These are phyloP conservation scores for Sarocladiaceae sp. DNA, from an alignment of 2,329 filamentous ascomycete species.

Conservation along the genomic window DNA sequence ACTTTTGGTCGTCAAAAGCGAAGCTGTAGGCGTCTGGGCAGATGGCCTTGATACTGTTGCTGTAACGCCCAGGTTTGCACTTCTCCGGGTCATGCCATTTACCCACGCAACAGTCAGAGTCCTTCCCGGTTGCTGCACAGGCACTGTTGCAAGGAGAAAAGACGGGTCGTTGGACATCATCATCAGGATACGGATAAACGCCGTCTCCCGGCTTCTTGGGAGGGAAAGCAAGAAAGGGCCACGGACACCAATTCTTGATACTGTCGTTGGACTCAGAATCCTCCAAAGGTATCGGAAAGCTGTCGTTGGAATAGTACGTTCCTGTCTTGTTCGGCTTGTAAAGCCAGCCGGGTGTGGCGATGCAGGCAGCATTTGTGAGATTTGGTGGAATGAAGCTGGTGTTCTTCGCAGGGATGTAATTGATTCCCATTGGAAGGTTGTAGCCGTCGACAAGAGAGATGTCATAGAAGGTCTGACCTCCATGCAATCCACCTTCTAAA, in stretches of 20 bases:
- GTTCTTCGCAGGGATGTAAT: constrained; percentile 55
- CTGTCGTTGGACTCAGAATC: constrained; percentile 46
- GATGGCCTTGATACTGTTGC: constrained; percentile 61
- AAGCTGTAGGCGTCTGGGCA: constrained; percentile 84
- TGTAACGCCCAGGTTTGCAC: constrained; percentile 64
- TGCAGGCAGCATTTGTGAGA: constrained; percentile 69
- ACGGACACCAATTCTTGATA: constrained; percentile 70
- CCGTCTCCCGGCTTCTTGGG: constrained; percentile 67
- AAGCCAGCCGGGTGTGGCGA: constrained; percentile 61
- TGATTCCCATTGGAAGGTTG: constrained; percentile 65
- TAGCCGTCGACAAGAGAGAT: constrained; percentile 82
- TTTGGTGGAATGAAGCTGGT: constrained; percentile 65
- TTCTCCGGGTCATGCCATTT: constrained; percentile 54
- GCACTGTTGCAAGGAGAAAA: constrained; percentile 76
- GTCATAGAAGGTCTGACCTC: constrained; percentile 70
- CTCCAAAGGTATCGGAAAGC: constrained; percentile 64
- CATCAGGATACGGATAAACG: constrained; percentile 75
- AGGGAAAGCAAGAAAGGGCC: constrained; percentile 63
- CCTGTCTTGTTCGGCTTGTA: constrained; percentile 48
- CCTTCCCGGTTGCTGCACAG: constrained; percentile 61
- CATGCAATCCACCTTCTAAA: constrained; percentile 55
- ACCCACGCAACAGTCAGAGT: constrained; percentile 71
- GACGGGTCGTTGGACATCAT: constrained; percentile 59
- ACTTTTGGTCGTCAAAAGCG: constrained; percentile 54
- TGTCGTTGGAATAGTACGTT: constrained; percentile 54